These are phyloP conservation scores for Monosporozyma yasuniensis DNA, from an alignment of 805 yeast species.

Conservation along the genomic window DNA sequence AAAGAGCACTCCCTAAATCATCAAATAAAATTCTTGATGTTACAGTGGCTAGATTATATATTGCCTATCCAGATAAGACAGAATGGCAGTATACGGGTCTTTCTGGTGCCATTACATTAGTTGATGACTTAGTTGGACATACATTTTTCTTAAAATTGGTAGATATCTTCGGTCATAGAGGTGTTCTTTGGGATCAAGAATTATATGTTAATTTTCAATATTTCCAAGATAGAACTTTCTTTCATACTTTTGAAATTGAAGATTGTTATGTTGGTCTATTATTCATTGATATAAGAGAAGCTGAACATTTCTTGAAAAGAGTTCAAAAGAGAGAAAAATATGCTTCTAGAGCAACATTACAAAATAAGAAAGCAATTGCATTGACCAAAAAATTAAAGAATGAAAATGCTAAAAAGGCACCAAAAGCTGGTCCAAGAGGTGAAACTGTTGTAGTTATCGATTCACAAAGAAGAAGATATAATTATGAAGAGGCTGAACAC, in stretches of 20 bases:
- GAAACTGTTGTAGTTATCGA: constrained; percentile 24
- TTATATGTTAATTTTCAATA: constrained; percentile 80
- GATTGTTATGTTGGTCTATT: constrained; percentile 79
- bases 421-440: constrained; percentile 44
- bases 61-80: constrained; percentile 77
- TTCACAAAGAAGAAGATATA: constrained; percentile 26
- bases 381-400: constrained; percentile 51
- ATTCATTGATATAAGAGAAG: constrained; percentile 84
- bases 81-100: constrained; percentile 86
- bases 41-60: constrained; percentile 79
- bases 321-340: constrained; percentile 68
- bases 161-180: constrained; percentile 71
- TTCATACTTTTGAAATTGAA: constrained; percentile 90
- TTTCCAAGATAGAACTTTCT: constrained; percentile 88
- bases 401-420: constrained; percentile 52
- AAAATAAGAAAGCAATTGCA: constrained; percentile 83
- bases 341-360: constrained; percentile 77
- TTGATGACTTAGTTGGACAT: constrained; percentile 90
- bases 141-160: constrained; percentile 85
- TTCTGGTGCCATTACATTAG: constrained; percentile 77
- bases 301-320: constrained; percentile 73
- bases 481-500: constrained; percentile 22
- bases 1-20: constrained; percentile 80
- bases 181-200: constrained; percentile 97
- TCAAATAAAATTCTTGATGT: constrained; percentile 84